phyloP scores from a whole-genome alignment of 176 grass and related monocot species.

The Tuctoria greenei region DNA sequence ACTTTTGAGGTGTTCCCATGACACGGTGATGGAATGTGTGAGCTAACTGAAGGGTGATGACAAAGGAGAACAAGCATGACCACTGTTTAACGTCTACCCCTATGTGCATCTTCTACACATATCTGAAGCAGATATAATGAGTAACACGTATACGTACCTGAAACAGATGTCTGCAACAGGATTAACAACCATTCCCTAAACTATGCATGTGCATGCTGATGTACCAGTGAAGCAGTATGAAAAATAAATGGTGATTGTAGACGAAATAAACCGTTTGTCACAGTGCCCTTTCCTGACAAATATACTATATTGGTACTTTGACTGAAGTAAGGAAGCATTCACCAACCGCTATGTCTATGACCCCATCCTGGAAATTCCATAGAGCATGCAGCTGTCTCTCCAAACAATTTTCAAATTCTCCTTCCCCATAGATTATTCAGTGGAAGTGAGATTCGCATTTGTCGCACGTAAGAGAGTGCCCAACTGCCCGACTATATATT shows the following conservation, averaged over 20 bases:
- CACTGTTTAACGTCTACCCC: neutral
- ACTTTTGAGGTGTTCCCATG: conserved; percentile 19
- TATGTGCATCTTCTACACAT: neutral
- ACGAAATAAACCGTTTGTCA: conserved; percentile 21
- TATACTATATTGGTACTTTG: neutral
- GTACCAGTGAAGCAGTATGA: neutral
- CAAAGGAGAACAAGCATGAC: neutral
- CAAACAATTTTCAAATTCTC: neutral
- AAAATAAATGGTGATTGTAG: neutral
- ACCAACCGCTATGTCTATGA: neutral
- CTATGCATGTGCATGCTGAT: neutral
- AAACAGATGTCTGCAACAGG: conserved; percentile 1
- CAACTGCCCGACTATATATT: conserved; percentile 33
- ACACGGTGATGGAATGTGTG: conserved; percentile 19
- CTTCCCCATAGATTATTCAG: conserved; percentile 12
- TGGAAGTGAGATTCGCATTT: conserved; percentile 27
- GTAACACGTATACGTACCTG: neutral
- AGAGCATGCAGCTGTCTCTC: conserved; percentile 19
- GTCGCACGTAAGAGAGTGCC: conserved; percentile 22
- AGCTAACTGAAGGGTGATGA: conserved; percentile 19
- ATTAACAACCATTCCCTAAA: neutral
- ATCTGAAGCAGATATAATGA: neutral
- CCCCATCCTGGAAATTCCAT: conserved; percentile 36
- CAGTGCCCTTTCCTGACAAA: neutral
- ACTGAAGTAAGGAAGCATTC: conserved; percentile 20